A percentile compares a stretch with the other conserved stretches of the same genome.
These are phyloP conservation scores for Sphaerostilbella broomeana DNA, from an alignment of 2,329 filamentous ascomycete genomes.

Conservation along the genomic window DNA sequence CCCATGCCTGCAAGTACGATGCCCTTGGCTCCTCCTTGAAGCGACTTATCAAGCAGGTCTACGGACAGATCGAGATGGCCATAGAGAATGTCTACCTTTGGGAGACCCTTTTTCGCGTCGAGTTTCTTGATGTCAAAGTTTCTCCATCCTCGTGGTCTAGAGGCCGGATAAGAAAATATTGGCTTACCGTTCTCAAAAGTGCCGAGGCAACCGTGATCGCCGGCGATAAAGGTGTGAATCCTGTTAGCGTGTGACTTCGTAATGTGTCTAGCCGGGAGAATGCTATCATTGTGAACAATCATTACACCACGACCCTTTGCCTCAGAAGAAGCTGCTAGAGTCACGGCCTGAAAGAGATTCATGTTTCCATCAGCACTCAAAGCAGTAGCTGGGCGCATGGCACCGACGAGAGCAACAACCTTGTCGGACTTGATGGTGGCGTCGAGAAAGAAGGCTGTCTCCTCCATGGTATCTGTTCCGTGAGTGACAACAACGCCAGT, in stretches of 20 bases:
- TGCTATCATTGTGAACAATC: slow-evolving; percentile 57
- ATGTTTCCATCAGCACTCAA: slow-evolving; percentile 57
- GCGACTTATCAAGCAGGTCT: slow-evolving; percentile 39
- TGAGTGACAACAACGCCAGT: slow-evolving; percentile 55
- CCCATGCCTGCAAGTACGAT: slow-evolving; percentile 51
- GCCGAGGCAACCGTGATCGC: slow-evolving; percentile 52
- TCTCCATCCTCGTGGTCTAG: slow-evolving; percentile 39
- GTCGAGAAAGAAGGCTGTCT: slow-evolving; percentile 58
- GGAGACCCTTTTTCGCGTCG: slow-evolving; percentile 31
- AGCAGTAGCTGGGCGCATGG: slow-evolving; percentile 57
- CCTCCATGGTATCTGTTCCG: slow-evolving; percentile 59
- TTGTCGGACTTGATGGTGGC: slow-evolving; percentile 50
- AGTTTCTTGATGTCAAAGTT: slow-evolving; percentile 33
- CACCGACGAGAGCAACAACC: slow-evolving; percentile 53
- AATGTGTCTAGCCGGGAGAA: slow-evolving; percentile 49
- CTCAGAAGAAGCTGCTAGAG: slow-evolving; percentile 41
- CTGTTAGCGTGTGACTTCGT: slow-evolving; percentile 58
- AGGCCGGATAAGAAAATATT: slow-evolving; percentile 52
- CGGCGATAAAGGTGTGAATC: slow-evolving; percentile 54
- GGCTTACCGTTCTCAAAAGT: slow-evolving; percentile 52
- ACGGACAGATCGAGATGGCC: slow-evolving; percentile 47
- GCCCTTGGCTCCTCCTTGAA: slow-evolving; percentile 45
- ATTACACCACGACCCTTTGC: slow-evolving; percentile 48
- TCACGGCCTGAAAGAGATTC: slow-evolving; percentile 55
- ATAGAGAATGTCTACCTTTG: slow-evolving; percentile 51